Base-by-base conservation (phyloP, 2,329 filamentous ascomycete genomes). In the Aspergillus felis region DNA sequence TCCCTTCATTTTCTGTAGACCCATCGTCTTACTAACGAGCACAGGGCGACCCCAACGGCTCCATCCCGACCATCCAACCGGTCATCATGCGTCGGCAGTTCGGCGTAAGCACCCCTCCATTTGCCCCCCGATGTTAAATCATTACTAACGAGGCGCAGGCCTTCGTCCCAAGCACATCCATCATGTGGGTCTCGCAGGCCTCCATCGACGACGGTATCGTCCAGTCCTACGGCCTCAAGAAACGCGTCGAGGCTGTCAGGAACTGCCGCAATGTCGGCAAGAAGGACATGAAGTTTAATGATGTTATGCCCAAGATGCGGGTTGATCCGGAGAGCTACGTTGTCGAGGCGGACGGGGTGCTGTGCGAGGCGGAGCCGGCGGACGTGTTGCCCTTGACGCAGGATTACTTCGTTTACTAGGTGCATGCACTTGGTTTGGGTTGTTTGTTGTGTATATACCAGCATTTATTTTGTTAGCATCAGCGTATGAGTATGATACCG, bases 251-350 rank as follows among this genome's bases (percentile, higher is more conserved):
- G 77, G 79, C 90, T 3, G 91, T 97, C 51, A 87, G 82, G 69
- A 84, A 84, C 56, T 96, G 92, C 73, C 82, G 92, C 58, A 83
- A 74, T 32, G 82, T 96, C 48, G 81, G 87, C 47, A 97, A 97
- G 82, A 81, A 76, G 66, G 90, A 97, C 74, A 96, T 97, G 92
- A 92, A 91, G 70, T 92, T 86, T 74, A 97, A 97, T 73, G 86
- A 91, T 68, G 76, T 76, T 55, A 91, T 86, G 84, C 93, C 93
- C 14, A 85, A 82, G 77, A 97, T 97, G 90, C 86, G 81, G 67
- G 92, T 97, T 59, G 92, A 97, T 73, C 90, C 93, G 4, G 93
- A 97, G 81, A 87, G 84, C 68, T 97, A 97, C 78, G 78, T 82
- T 17, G 92, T 97, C 27, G 87, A 93, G 77, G 92, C 92, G 1